Evolutionary conservation across 768 basidiomycete genomes (phyloP).

Genomic region (Boletus pseudo-olivaceus): DNA sequence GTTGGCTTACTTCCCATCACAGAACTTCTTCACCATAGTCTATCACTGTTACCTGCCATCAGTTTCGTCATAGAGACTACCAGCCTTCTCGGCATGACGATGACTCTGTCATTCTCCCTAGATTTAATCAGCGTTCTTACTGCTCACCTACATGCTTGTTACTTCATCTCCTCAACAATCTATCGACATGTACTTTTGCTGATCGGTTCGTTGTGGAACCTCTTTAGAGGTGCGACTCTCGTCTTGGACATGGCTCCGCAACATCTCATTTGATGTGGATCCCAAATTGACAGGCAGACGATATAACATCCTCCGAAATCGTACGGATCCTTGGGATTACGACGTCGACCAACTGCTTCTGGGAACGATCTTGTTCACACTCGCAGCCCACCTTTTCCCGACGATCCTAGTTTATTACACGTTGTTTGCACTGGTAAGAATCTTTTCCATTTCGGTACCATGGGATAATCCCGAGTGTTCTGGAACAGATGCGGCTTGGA

Average conservation of each 20-base stretch:
- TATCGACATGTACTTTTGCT: constrained; percentile 59
- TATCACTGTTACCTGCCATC: constrained; percentile 22
- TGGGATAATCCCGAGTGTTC: neutral
- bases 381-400: constrained; percentile 77
- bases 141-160: constrained; percentile 67
- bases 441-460: neutral
- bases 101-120: constrained; percentile 59
- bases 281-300: constrained; percentile 62
- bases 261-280: neutral
- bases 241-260: neutral
- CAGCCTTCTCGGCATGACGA: constrained; percentile 51
- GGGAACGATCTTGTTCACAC: constrained; percentile 85
- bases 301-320: constrained; percentile 78
- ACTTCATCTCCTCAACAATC: constrained; percentile 56
- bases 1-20: constrained; percentile 2
- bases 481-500: constrained; percentile 46
- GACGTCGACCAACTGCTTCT: constrained; percentile 93
- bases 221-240: constrained; percentile 71
- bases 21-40: constrained; percentile 22
- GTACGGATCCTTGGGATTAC: constrained; percentile 89
- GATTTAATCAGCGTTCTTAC: constrained; percentile 70
- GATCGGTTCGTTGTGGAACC: constrained; percentile 74
- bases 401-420: constrained; percentile 85
- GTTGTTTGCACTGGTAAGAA: constrained; percentile 63
- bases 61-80: constrained; percentile 35